These are phyloP conservation scores for Kwoniella newhampshirensis DNA, from an alignment of 768 basidiomycete species.

Conservation along the genomic window DNA sequence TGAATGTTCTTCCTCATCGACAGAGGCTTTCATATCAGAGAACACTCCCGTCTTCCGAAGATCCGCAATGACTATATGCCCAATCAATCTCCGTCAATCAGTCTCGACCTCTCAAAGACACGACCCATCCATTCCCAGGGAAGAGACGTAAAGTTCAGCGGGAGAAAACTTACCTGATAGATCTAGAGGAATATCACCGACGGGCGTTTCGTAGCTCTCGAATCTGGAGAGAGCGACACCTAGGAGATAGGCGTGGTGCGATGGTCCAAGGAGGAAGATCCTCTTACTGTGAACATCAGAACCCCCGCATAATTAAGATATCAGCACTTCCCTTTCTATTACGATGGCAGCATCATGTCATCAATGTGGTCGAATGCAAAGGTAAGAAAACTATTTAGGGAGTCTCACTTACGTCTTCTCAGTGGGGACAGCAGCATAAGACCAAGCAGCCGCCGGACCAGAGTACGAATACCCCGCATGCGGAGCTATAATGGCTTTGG, in stretches of 20 bases:
- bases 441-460: conserved; percentile 92
- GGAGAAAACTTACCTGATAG: conserved; percentile 63
- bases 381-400: no score
- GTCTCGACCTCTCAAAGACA: neutral
- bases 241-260: conserved; percentile 83
- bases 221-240: conserved; percentile 85
- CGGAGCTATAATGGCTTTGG: conserved; percentile 94
- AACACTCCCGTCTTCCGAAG: conserved; percentile 70
- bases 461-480: conserved; percentile 97
- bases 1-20: conserved; percentile 93
- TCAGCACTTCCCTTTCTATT: neutral
- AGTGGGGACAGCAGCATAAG: conserved; percentile 83
- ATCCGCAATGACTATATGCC: conserved; percentile 63
- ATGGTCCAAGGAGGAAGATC: conserved; percentile 92
- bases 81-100: neutral
- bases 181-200: conserved; percentile 80
- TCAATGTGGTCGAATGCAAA: no score
- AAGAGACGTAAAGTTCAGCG: conserved; percentile 2
- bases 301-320: no score
- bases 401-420: conserved; percentile 72
- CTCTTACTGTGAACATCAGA: conserved; percentile 67
- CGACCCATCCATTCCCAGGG: no score
- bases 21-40: conserved; percentile 62
- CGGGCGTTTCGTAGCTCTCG: conserved; percentile 74
- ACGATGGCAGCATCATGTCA: no score